Evolutionary conservation across 129 eudicot genomes (phyloP), one percentile per base, ranked within the genome.

Genomic region (Sambucus nigra): DNA sequence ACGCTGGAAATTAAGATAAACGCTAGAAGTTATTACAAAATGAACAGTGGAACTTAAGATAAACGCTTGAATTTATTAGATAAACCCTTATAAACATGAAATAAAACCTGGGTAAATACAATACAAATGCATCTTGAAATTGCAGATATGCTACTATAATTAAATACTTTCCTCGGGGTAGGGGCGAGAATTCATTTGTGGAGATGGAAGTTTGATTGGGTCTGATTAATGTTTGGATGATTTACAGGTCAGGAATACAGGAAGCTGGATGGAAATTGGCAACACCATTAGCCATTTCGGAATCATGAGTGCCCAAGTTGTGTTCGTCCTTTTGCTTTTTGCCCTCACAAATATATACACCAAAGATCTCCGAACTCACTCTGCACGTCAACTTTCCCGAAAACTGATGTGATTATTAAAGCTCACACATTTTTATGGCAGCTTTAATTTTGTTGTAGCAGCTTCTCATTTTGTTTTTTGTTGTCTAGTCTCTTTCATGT

Each of bases 191-290:
- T n/a, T n/a, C n/a, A n/a, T n/a, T n/a, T n/a, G 10, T 6, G 38
- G 38, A 31, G 16, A 54, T 27, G 26, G 31, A n/a, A 20, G 45
- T 33, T 41, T 26, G 5, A 5, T 3, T 18, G 22, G 5, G n/a
- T 53, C 28, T 64, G 18, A 52, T 7, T 13, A 1, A 14, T n/a
- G 8, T n/a, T 25, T 21, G 15, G 44, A 45, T 53, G 55, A 14
- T 25, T 69, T 13, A 55, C 77, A 89, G 98, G 98, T 91, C 25
- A 73, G 73, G 47, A 86, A 83, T 73, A 86, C 88, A 6, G 99
- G 99, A 68, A 92, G 99, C 72, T 92, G 99, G 99, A 92, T 92
- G 99, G 96, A 92, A 73, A 92, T 92, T 19, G 99, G 99, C 10
- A 92, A 92, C 75, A 92, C 94, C 80, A 92, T 92, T 4, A 92